A percentile compares a stretch with the other conserved stretches of the same genome.
These are phyloP conservation scores for Danielia oregonensis DNA, from an alignment of 805 yeast genomes.

Conservation along the genomic window DNA sequence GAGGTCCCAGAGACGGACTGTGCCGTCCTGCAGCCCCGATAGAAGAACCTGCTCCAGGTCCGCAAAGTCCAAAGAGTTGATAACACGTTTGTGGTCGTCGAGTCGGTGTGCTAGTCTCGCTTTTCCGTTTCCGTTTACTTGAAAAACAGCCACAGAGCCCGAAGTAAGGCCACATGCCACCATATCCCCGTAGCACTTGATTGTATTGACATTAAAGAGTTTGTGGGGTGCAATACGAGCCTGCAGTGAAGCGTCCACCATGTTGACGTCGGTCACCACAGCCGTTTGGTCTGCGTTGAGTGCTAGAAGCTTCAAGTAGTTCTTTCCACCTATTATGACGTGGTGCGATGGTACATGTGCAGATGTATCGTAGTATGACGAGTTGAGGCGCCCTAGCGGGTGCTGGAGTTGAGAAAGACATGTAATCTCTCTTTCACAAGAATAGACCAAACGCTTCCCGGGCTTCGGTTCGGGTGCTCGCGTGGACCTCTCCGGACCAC, in stretches of 20 bases:
- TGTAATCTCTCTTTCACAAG: constrained; percentile 21
- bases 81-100: constrained; percentile 40
- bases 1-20: constrained; percentile 73
- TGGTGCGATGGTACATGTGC: constrained; percentile 22
- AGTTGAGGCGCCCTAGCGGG: constrained; percentile 15
- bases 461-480: constrained; percentile 1
- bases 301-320: constrained; percentile 33
- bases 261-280: constrained; percentile 31
- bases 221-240: constrained; percentile 14
- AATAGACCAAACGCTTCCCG: constrained; percentile 13
- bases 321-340: constrained; percentile 41
- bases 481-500: constrained; percentile 18
- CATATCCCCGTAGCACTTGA: constrained; percentile 28
- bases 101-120: constrained; percentile 25
- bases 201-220: constrained; percentile 36
- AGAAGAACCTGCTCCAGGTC: constrained; percentile 23
- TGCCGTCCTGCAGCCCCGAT: constrained; percentile 77
- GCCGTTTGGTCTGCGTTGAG: constrained; percentile 28
- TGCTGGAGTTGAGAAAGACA: constrained; percentile 23
- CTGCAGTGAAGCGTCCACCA: constrained; percentile 24
- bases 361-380: constrained; percentile 6
- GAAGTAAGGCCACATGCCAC: constrained; percentile 40
- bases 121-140: constrained; percentile 30
- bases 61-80: constrained; percentile 39
- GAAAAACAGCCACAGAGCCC: constrained; percentile 32